Evolutionary conservation across 768 basidiomycete species (phyloP).

Genomic region (Psilocybe subaeruginosa): DNA sequence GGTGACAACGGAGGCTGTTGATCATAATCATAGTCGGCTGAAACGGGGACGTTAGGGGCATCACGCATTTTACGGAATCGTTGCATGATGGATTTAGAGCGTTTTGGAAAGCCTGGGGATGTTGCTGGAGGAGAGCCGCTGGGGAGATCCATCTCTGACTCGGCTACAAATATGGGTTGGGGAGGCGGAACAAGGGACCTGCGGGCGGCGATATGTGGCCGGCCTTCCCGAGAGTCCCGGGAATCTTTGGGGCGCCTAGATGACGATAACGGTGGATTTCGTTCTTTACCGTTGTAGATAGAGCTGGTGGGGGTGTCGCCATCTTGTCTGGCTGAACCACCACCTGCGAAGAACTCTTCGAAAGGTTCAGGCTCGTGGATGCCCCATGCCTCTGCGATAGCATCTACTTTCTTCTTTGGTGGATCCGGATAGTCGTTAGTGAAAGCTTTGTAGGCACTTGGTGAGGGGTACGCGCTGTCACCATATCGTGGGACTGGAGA

Average conservation of each 20-base stretch:
- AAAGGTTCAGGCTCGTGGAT: conserved; percentile 91
- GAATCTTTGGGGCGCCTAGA: conserved; percentile 47
- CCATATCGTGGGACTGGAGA: conserved; percentile 36
- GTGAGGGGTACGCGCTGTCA: conserved; percentile 56
- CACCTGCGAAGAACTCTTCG: conserved; percentile 88
- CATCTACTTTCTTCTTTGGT: conserved; percentile 86
- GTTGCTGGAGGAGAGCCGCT: conserved; percentile 43
- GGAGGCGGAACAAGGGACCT: conserved; percentile 74
- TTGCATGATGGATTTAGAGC: conserved; percentile 84
- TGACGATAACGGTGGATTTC: conserved; percentile 31
- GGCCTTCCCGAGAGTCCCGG: conserved; percentile 39
- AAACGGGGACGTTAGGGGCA: conserved; percentile 79
- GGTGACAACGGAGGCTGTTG: conserved; percentile 52
- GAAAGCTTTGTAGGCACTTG: conserved; percentile 49
- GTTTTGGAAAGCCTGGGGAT: conserved; percentile 59
- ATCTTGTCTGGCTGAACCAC: conserved; percentile 51
- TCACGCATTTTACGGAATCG: conserved; percentile 90
- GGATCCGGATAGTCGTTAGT: conserved; percentile 56
- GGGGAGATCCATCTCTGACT: conserved; percentile 43
- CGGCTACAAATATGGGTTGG: conserved; percentile 79
- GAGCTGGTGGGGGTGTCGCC: conserved; percentile 68
- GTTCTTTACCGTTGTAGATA: conserved; percentile 67
- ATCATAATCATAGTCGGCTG: conserved; percentile 43
- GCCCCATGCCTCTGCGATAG: conserved; percentile 92
- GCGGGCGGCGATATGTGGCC: conserved; percentile 42